Base-by-base conservation (phyloP, 2,329 filamentous ascomycete genomes). In the Colletotrichum zoysiae region DNA sequence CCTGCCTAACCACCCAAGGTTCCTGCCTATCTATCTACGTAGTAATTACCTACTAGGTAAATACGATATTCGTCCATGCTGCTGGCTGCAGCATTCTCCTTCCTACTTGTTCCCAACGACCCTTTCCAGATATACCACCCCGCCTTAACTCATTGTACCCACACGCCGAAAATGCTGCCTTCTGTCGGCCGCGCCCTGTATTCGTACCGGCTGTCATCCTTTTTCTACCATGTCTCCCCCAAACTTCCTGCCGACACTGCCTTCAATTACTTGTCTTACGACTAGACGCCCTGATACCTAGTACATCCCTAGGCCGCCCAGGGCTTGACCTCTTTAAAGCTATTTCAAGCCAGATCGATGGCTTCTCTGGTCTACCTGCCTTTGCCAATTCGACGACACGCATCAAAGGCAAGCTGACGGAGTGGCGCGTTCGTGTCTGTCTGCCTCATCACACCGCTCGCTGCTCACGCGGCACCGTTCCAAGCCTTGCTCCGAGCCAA, bases 401-500 rank as follows among this genome's bases (percentile, higher is more conserved):
- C 38, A 16, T 44, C 9, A 14, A 26, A 57, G 26, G 58, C 42
- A 30, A 18, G n/a, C 33, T 26, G 42, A 56, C 23, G n/a, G 65
- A 48, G 56, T 23, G 59, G 35, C 33, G 51, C 30, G 40, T 23
- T 33, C 33, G 48, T 42, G 33, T 42, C n/a, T 48, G 67, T 55
- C 44, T 59, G 44, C 30, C 64, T 71, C 65, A 55, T 30, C 46
- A 69, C 59, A 60, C 59, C 65, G 40, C 69, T 64, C 65, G 40
- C 69, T 64, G 69, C 69, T 69, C 65, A 69, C 69, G 59, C 65
- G 69, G 68, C 69, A 64, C 59, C 55, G 65, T 56, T 64, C 65
- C 53, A 20, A 50, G 30, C 50, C 44, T 51, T 23, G 33, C 30
- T 44, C 53, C 14, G 56, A 48, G 33, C 63, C 57, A 67, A 50